A percentile compares a stretch with the other conserved stretches of the same genome.
Conservation (phyloP, 2,329 filamentous ascomycete species). For the Diaporthe batatas region DNA sequence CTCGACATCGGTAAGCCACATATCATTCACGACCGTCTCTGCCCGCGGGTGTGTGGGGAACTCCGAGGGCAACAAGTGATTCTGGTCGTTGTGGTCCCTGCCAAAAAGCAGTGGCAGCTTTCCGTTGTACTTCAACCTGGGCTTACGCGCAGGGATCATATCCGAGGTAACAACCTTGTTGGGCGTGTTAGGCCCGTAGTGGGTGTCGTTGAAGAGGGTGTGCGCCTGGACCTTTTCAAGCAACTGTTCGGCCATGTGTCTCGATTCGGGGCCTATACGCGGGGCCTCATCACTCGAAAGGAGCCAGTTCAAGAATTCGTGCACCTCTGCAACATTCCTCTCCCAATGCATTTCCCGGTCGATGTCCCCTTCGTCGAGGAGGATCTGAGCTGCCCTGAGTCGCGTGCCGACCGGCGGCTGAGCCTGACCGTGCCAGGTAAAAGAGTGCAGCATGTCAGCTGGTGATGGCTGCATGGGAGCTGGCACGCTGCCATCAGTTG, state of each 20-base stretch:
- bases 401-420: slow-evolving; percentile 52
- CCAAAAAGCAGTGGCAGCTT: slow-evolving; percentile 51
- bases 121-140: slow-evolving; percentile 45
- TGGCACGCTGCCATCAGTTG: neutral
- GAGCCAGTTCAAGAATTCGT: slow-evolving; percentile 53
- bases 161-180: slow-evolving; percentile 46
- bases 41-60: slow-evolving; percentile 28
- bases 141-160: slow-evolving; percentile 47
- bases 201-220: slow-evolving; percentile 51
- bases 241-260: slow-evolving; percentile 48
- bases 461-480: neutral
- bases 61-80: slow-evolving; percentile 20
- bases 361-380: slow-evolving; percentile 63
- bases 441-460: neutral
- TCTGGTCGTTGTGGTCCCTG: slow-evolving; percentile 17
- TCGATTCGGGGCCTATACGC: slow-evolving; percentile 44
- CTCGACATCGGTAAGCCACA: slow-evolving; percentile 47
- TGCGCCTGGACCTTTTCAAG: slow-evolving; percentile 53
- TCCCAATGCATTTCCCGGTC: slow-evolving; percentile 58
- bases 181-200: slow-evolving; percentile 50
- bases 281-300: neutral
- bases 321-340: slow-evolving; percentile 52
- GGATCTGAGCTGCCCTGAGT: slow-evolving; percentile 55
- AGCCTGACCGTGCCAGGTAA: slow-evolving; percentile 42
- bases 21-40: slow-evolving; percentile 50